Percentiles rank a stretch among this genome's conserved stretches.
Evolutionary conservation across 208 protist genomes (phyloP).

Genomic region (Crithidia bombi): DNA sequence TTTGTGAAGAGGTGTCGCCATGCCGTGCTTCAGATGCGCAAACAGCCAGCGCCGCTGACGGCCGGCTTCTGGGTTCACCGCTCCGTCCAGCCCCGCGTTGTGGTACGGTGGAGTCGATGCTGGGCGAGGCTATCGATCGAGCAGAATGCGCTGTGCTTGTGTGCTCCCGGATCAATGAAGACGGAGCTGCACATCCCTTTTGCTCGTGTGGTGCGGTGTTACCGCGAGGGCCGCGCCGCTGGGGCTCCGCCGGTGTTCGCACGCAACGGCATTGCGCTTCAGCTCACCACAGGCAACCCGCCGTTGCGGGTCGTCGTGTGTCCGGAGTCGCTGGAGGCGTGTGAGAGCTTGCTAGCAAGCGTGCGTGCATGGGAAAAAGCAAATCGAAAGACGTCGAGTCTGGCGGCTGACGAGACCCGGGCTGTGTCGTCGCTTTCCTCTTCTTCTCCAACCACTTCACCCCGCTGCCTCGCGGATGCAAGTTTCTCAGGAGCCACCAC

Average conservation of each 20-base stretch:
- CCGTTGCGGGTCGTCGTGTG: slow-evolving; percentile 60
- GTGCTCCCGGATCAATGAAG: slow-evolving; percentile 28
- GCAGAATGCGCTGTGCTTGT: slow-evolving; percentile 29
- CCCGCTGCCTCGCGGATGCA: background rate
- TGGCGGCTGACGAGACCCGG: background rate
- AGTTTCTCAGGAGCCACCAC: background rate
- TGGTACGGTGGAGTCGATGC: slow-evolving; percentile 52
- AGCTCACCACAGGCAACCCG: slow-evolving; percentile 37
- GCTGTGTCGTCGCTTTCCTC: background rate
- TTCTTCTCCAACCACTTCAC: background rate
- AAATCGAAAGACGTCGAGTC: background rate
- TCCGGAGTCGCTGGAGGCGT: slow-evolving; percentile 33
- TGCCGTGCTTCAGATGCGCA: slow-evolving; percentile 24
- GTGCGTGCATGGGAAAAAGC: slow-evolving; percentile 30
- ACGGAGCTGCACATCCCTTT: slow-evolving; percentile 32
- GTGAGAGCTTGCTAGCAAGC: slow-evolving; percentile 38
- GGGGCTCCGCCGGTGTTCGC: slow-evolving; percentile 41
- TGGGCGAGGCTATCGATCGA: slow-evolving; percentile 43
- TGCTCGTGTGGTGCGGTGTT: slow-evolving; percentile 26
- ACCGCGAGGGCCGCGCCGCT: slow-evolving; percentile 18
- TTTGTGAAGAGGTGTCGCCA: slow-evolving; percentile 22
- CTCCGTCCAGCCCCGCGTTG: slow-evolving; percentile 49
- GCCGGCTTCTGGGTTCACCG: slow-evolving; percentile 70
- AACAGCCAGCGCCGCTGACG: slow-evolving; percentile 18
- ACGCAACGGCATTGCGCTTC: slow-evolving; percentile 54